These are phyloP conservation scores for Cercospora zeina DNA, from an alignment of 2,329 filamentous ascomycete species.

Conservation along the genomic window DNA sequence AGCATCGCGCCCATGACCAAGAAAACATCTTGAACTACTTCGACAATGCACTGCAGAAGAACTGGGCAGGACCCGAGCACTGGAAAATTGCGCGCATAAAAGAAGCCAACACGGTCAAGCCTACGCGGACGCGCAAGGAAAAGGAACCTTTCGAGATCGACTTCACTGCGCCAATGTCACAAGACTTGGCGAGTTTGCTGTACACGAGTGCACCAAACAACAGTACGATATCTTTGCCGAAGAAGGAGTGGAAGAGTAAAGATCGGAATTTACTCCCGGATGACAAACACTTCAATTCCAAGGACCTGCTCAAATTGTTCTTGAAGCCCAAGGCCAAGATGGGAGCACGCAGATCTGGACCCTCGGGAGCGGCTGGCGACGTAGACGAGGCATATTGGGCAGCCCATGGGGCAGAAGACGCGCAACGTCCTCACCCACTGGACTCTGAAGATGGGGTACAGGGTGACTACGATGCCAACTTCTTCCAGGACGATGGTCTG, in stretches of 20 bases:
- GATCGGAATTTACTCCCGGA: constrained; percentile 90
- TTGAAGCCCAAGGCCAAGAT: constrained; percentile 90
- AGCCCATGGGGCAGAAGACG: constrained; percentile 51
- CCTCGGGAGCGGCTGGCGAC: constrained; percentile 60
- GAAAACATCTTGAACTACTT: constrained; percentile 98
- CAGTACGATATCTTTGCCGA: constrained; percentile 78
- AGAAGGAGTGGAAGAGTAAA: constrained; percentile 94
- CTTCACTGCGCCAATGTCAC: constrained; percentile 74
- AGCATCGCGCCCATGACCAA: constrained; percentile 66
- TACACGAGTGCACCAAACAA: constrained; percentile 81
- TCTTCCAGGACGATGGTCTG: constrained; percentile 87
- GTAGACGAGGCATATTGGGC: constrained; percentile 98
- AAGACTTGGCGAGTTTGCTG: constrained; percentile 69
- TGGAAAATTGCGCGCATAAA: constrained; percentile 97
- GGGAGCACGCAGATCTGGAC: constrained; percentile 60
- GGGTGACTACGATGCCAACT: constrained; percentile 93
- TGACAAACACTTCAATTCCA: constrained; percentile 97
- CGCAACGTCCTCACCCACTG: constrained; percentile 38
- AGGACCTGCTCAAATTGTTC: constrained; percentile 84
- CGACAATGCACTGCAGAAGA: constrained; percentile 92
- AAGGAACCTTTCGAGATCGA: constrained; percentile 96
- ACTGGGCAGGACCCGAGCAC: constrained; percentile 97
- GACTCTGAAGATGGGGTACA: constrained; percentile 57
- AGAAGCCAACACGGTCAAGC: constrained; percentile 58
- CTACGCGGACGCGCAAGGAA: constrained; percentile 82